Evolutionary conservation across 2,329 filamentous ascomycete genomes (phyloP).

Genomic region (Penicillium sp.): DNA sequence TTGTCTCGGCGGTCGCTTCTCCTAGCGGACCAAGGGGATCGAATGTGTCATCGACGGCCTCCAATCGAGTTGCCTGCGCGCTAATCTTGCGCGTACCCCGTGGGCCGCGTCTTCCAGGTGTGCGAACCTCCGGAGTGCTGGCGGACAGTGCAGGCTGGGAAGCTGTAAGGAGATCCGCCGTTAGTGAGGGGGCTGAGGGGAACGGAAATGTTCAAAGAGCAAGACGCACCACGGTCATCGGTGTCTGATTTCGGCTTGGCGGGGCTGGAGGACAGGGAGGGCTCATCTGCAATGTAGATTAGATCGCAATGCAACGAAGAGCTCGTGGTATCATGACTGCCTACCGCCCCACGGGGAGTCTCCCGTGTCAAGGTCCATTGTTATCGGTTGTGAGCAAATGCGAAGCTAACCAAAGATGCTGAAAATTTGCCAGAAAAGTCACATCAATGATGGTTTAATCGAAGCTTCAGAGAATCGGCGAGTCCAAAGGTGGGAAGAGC

Average conservation of each 20-base stretch:
- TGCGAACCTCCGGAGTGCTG: slow-evolving; percentile 43
- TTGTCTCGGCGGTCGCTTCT: slow-evolving; percentile 37
- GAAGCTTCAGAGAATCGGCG: slow-evolving; percentile 5
- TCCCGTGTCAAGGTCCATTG: slow-evolving; percentile 41
- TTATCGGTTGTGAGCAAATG: background rate
- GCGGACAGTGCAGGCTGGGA: slow-evolving; percentile 31
- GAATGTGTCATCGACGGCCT: slow-evolving; percentile 58
- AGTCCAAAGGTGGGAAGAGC: slow-evolving; percentile 13
- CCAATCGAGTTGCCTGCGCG: slow-evolving; percentile 57
- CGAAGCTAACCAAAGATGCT: background rate
- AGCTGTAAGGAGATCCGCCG: slow-evolving; percentile 21
- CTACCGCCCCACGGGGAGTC: slow-evolving; percentile 50
- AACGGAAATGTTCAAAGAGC: slow-evolving; percentile 1
- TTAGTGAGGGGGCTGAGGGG: slow-evolving; percentile 17
- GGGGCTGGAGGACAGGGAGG: slow-evolving; percentile 38
- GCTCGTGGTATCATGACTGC: slow-evolving; percentile 23
- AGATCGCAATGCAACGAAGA: slow-evolving; percentile 22
- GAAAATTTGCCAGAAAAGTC: background rate
- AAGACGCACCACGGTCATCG: slow-evolving; percentile 30
- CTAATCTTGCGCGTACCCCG: slow-evolving; percentile 54
- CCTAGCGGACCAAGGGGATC: slow-evolving; percentile 59
- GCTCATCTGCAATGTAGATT: slow-evolving; percentile 40
- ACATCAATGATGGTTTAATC: slow-evolving; percentile 7
- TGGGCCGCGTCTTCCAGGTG: slow-evolving; percentile 47
- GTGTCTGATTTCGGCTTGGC: slow-evolving; percentile 24